Conservation (phyloP, 306 rosid species). For the Ceratonia siliqua region DNA sequence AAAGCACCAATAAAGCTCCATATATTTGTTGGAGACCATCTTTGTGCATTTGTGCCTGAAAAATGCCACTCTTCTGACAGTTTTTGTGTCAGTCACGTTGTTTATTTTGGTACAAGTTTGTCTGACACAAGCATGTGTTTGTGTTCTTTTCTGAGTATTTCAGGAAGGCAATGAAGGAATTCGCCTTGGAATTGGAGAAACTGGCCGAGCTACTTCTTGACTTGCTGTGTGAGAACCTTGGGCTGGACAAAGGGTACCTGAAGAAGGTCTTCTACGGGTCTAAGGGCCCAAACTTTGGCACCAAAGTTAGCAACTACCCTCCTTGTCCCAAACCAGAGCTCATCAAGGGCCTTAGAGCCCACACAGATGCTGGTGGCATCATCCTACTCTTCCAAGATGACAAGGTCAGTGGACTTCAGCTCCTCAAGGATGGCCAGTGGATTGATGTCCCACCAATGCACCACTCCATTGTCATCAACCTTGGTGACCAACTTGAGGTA, state of each 20-base stretch:
- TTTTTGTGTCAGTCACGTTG: background rate
- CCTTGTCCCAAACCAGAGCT: conserved; percentile 94
- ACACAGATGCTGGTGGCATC: conserved; percentile 97
- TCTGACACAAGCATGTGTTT: background rate
- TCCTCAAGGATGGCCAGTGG: conserved; percentile 88
- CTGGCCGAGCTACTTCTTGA: conserved; percentile 82
- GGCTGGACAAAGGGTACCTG: conserved; percentile 83
- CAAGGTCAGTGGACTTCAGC: conserved; percentile 95
- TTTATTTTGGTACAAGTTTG: background rate
- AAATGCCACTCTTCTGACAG: background rate
- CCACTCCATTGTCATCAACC: conserved; percentile 94
- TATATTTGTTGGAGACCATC: background rate
- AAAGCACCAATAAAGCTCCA: background rate
- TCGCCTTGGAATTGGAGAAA: conserved; percentile 63
- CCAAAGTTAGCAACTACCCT: conserved; percentile 94
- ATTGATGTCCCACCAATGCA: conserved; percentile 91
- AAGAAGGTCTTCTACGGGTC: conserved; percentile 78
- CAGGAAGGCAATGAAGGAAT: conserved; percentile 80
- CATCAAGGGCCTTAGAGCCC: conserved; percentile 91
- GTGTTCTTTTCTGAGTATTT: background rate
- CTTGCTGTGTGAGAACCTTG: conserved; percentile 87
- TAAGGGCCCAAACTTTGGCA: conserved; percentile 88
- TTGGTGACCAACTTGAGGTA: conserved; percentile 99
- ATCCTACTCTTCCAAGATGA: conserved; percentile 93
- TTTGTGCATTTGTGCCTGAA: background rate